These are phyloP conservation scores for Amoeboaphelidium protococcarum DNA, from an alignment of 371 early-diverging fungal genomes.

Conservation along the genomic window DNA sequence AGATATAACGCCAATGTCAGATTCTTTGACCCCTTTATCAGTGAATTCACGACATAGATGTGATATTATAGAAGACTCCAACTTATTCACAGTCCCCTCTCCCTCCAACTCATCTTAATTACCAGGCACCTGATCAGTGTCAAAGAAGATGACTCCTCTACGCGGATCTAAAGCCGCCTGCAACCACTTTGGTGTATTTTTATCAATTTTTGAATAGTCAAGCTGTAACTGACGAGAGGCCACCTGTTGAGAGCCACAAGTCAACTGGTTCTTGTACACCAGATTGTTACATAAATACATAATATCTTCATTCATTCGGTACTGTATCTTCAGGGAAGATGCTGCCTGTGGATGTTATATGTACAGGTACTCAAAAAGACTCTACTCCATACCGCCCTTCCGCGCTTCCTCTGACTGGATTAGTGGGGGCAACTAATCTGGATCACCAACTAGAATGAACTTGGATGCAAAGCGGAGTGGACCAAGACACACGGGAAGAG, in stretches of 20 bases:
- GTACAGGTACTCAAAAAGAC: constrained; percentile 49
- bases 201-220: not conserved
- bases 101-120: constrained; percentile 23
- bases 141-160: constrained; percentile 50
- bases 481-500: constrained; percentile 74
- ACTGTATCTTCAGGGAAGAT: constrained; percentile 57
- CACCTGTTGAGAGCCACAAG: constrained; percentile 39
- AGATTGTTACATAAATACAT: constrained; percentile 65
- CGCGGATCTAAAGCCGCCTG: too few species aligned
- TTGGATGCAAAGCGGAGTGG: constrained; percentile 52
- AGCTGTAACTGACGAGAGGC: constrained; percentile 18
- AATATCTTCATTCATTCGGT: constrained; percentile 85
- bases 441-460: constrained; percentile 95
- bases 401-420: constrained; percentile 24
- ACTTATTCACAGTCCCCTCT: constrained; percentile 29
- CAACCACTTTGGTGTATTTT: not conserved
- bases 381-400: constrained; percentile 16
- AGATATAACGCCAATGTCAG: constrained; percentile 48
- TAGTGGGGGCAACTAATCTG: constrained; percentile 91
- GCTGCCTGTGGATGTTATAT: constrained; percentile 55
- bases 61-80: constrained; percentile 33
- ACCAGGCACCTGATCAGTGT: constrained; percentile 43
- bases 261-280: constrained; percentile 48
- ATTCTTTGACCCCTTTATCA: constrained; percentile 28
- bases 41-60: constrained; percentile 21